Evolutionary conservation across 2,329 filamentous ascomycete genomes (phyloP), one percentile per base, ranked within the genome.

Genomic region (Tolypocladium pustulatum): DNA sequence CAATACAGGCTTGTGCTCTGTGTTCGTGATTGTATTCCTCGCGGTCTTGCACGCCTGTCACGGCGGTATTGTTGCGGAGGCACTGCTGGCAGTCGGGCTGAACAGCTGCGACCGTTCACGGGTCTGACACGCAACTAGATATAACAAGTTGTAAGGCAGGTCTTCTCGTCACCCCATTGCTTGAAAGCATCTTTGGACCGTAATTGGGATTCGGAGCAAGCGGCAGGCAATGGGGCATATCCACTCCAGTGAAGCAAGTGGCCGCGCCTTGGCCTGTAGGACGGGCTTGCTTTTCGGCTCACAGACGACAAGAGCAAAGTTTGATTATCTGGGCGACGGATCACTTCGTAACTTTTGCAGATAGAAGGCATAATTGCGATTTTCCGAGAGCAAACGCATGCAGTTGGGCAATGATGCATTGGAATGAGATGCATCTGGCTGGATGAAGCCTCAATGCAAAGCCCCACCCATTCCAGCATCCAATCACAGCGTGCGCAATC

Each of bases 401-500:
- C 43, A 17, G 32, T 34, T 34, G 32, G 27, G 9, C 25, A 10
- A 22, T 20, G 38, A 30, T 27, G 49, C 38, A 22, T 54, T 20
- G 22, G 34, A 22, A 32, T 56, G 46, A 22, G 3, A 25, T 25
- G 22, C 41, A 25, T 49, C 2, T 17, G n/a, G 10, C 30, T 38
- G 25, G 38, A 20, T 13, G 20, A 25, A 3, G 9, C 51, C 25
- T 15, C n/a, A 51, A 10, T 32, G 27, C 27, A 27, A n/a, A 7
- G 49, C 32, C 49, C 49, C 49, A 34, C 49, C 49, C 20, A 10
- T 1, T 2, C 8, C 36, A 32, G 13, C 17, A 4, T 8, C 56
- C 56, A 57, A 57, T 49, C 34, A 57, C 5, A 57, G 57, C 46
- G 13, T 49, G 55, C 58, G 58, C 58, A 57, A 37, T 59, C 22